Evolutionary conservation across 2,329 filamentous ascomycete genomes (phyloP), one percentile per base, ranked within the genome.

Genomic region (Pestalotiopsis sp.): DNA sequence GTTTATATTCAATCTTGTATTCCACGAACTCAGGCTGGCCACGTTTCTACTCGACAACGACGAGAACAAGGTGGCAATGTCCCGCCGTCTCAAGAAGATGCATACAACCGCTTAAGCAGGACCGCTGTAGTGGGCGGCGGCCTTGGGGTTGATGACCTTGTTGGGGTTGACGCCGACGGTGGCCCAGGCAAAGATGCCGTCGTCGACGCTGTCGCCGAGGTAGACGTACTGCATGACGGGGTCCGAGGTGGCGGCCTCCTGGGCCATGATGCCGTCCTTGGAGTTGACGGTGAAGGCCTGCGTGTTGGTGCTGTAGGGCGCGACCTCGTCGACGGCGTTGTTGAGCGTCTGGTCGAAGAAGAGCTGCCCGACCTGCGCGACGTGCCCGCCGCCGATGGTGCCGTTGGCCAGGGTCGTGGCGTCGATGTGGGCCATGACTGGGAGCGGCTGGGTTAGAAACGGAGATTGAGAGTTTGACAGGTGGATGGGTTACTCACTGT

Each of bases 351-450:
- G 77, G 20, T 74, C 73, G 11, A 80, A 75, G 69, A 75, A 80
- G 7, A 80, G 49, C 68, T 80, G 78, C 6, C 78, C 78, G 1
- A 77, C 79, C 56, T 73, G 76, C 27, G 78, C 75, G 1, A 74
- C 74, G 45, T 76, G 72, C 3, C 75, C 71, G 3, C 66, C 62
- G 62, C 11, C 56, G 14, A 73, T 68, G n/a, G 71, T 72, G 45
- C 71, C 71, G 65, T 73, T 73, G 57, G 62, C 57, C 36, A 67
- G 67, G 12, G 70, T 65, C 12, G 67, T 71, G 69, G 71, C 75
- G 61, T 74, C 67, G 11, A 70, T 73, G 70, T 72, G 71, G 17
- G 71, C 72, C 61, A 67, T 67, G 56, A 67, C 65, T 67, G 23
- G 38, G 45, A 14, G 52, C 0, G 20, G 14, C 25, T 23, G n/a